Evolutionary conservation across 2,329 filamentous ascomycete genomes (phyloP).

Genomic region (Clarireedia paspali): DNA sequence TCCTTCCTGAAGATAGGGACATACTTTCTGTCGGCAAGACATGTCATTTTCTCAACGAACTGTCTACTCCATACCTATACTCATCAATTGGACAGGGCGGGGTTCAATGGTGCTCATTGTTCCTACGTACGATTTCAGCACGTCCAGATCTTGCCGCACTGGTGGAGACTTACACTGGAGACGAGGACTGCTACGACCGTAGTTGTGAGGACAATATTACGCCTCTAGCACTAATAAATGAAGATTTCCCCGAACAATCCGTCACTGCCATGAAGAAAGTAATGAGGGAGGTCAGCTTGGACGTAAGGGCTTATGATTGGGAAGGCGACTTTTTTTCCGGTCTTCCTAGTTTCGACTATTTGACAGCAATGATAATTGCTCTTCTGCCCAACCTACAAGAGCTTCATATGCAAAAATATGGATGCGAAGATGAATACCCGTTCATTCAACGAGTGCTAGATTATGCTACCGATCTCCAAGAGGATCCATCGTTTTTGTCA

Average conservation of each 20-base stretch:
- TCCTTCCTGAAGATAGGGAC: conserved; percentile 32
- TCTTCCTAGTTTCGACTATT: not conserved
- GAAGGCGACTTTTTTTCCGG: not conserved
- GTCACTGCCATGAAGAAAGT: not conserved
- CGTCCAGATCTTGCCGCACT: conserved; percentile 1
- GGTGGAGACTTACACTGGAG: not conserved
- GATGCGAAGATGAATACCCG: not conserved
- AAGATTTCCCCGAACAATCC: not conserved
- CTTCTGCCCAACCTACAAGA: not conserved
- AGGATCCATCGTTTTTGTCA: not conserved
- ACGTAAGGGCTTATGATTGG: not conserved
- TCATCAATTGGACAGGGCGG: not conserved
- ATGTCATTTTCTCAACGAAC: not conserved
- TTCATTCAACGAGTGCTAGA: not conserved
- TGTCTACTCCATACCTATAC: not conserved
- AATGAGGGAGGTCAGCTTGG: not conserved
- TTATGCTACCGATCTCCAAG: not conserved
- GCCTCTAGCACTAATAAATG: not conserved
- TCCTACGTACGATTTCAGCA: not conserved
- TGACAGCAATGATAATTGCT: not conserved
- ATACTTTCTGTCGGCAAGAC: conserved; percentile 36
- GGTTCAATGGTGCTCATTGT: not conserved
- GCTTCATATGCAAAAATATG: not conserved
- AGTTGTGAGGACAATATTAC: no score
- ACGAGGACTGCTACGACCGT: no score